Conservation (phyloP, 208 protist genomes). For the Naegleria fowleri region DNA sequence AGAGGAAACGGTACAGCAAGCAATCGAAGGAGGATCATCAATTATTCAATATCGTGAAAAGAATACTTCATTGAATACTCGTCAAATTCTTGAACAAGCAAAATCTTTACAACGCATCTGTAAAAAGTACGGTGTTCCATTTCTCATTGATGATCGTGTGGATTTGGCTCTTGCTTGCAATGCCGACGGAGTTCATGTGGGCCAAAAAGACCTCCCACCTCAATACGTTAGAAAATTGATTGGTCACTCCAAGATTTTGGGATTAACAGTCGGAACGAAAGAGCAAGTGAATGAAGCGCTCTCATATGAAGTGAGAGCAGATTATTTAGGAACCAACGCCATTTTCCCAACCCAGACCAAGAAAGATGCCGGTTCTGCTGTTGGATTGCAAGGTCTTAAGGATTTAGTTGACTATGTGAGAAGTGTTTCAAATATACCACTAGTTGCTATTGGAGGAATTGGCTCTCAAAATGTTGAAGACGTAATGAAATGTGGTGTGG, state of each 20-base stretch:
- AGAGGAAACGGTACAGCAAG: constrained; percentile 25
- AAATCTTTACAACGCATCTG: constrained; percentile 18
- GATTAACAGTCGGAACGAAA: constrained; percentile 21
- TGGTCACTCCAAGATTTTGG: constrained; percentile 19
- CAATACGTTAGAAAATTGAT: constrained; percentile 21
- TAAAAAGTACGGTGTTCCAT: constrained; percentile 8
- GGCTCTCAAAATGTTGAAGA: constrained; percentile 15
- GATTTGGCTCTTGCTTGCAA: constrained; percentile 34
- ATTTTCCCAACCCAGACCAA: constrained; percentile 35
- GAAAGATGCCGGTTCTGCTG: constrained; percentile 23
- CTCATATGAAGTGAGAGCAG: constrained; percentile 12
- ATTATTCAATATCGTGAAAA: constrained; percentile 37
- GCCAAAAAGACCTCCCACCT: constrained; percentile 32
- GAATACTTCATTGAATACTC: neutral
- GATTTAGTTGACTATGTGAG: neutral
- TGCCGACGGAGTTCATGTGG: constrained; percentile 43
- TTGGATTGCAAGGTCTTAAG: constrained; percentile 11
- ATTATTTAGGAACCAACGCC: constrained; percentile 39
- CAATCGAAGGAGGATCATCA: constrained; percentile 29
- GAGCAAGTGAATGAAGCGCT: constrained; percentile 22
- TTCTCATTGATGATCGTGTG: constrained; percentile 37
- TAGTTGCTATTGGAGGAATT: constrained; percentile 37
- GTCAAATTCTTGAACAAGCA: neutral
- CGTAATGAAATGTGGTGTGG: neutral
- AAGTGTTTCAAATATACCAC: neutral